Base-by-base conservation (phyloP, 2,329 filamentous ascomycete species). In the Zymoseptoria tritici region DNA sequence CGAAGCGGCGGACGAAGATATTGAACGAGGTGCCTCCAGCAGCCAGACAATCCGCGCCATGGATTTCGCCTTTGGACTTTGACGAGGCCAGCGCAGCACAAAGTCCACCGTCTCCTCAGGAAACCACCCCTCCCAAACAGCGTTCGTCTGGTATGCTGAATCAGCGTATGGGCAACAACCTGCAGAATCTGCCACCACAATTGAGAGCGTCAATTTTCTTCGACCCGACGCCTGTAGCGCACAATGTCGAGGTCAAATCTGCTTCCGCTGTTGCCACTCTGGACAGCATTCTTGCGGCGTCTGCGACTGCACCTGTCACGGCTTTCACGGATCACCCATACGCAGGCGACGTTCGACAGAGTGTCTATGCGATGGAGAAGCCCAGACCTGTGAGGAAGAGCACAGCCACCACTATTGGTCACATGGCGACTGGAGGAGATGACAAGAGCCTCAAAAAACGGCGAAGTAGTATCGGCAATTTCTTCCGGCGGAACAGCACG, bases 151-250 rank as follows among this genome's bases (percentile, higher is more conserved):
- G 63, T 16, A 66, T 66, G 54, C 62, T 70, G 46, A 70, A 74
- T 56, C 62, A 73, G 36, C 68, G 73, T 4, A 70, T 71, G 60
- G 75, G 72, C 61, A 68, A 73, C 57, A 77, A 76, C 52, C 55
- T 68, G 8, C 58, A 67, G 64, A 81, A 82, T 55, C 73, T 97
- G 13, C 91, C 93, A 2, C 85, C 93, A 0, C 91, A 96, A 67
- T 81, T 97, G 42, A 85, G 93, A 62, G 94, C 94, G n/a, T 96
- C 87, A 68, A 85, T 89, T 26, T 97, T 90, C 75, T 97, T 97
- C 69, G 92, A 97, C 60, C 77, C 79, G 3, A 87, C 87, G 0
- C 79, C 83, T 2, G 71, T 81, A 7, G 68, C 77, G 1, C 78
- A 85, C 52, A 79, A 86, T 54, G 76, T 85, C 49, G 75, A 83